phyloP scores from a whole-genome alignment of 495 filamentous ascomycete species.

The Tuber magnatum region DNA sequence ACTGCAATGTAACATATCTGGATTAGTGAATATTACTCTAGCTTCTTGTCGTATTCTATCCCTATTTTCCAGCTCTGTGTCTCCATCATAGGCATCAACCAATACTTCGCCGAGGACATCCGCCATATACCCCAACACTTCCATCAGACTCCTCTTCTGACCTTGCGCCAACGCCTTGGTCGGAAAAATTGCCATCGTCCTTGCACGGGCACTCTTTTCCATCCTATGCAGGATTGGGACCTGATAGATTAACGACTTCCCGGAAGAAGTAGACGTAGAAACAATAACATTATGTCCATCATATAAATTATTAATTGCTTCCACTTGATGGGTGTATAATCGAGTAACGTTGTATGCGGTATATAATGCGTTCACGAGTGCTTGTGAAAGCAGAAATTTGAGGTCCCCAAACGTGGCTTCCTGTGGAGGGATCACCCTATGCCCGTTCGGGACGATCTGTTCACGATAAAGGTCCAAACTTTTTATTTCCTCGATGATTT shows the following conservation, averaged over 20 bases:
- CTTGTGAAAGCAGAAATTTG: slow-evolving; percentile 77
- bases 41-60: slow-evolving; percentile 79
- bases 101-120: slow-evolving; percentile 60
- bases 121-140: slow-evolving; percentile 71
- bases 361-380: slow-evolving; percentile 88
- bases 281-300: slow-evolving; percentile 83
- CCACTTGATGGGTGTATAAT: slow-evolving; percentile 89
- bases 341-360: slow-evolving; percentile 77
- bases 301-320: slow-evolving; percentile 86
- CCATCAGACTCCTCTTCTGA: slow-evolving; percentile 79
- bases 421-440: slow-evolving; percentile 86
- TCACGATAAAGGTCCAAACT: slow-evolving; percentile 75
- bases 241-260: slow-evolving; percentile 95
- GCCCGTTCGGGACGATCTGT: slow-evolving; percentile 91
- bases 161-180: slow-evolving; percentile 97
- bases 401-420: slow-evolving; percentile 75
- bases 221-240: slow-evolving; percentile 84
- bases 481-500: slow-evolving; percentile 81
- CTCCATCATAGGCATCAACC: slow-evolving; percentile 93
- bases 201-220: slow-evolving; percentile 64
- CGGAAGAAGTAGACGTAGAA: slow-evolving; percentile 88
- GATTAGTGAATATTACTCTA: slow-evolving; percentile 94
- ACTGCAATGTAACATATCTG: slow-evolving; percentile 94
- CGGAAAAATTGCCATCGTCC: slow-evolving; percentile 97
- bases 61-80: slow-evolving; percentile 74